Conservation (phyloP, 352 stramenopile genomes). For the Globisporangium camurandrum region DNA sequence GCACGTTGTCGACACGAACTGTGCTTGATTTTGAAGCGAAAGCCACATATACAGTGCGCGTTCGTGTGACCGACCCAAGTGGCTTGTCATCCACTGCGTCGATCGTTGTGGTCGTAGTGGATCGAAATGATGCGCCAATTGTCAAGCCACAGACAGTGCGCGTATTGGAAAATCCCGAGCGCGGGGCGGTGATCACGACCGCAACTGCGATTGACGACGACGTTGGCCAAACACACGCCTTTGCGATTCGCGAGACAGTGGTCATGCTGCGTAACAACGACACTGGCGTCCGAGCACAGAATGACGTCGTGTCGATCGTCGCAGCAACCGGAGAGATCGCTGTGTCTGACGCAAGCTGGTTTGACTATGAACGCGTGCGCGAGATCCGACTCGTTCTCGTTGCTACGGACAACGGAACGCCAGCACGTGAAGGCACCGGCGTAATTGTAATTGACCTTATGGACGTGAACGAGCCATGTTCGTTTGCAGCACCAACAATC, state of each 20-base stretch:
- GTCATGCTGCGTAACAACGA: constrained; percentile 1
- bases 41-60: constrained; percentile 1
- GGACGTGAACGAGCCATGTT: constrained; percentile 6
- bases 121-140: constrained; percentile 3
- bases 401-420: constrained; percentile 1
- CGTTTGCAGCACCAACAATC: background rate
- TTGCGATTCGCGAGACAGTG: background rate
- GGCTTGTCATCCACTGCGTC: background rate
- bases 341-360: background rate
- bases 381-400: constrained; percentile 1
- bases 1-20: background rate
- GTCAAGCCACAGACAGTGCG: background rate
- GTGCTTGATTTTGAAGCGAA: constrained; percentile 4
- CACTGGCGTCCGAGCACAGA: background rate
- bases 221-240: constrained; percentile 2
- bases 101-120: constrained; percentile 2
- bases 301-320: background rate
- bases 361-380: constrained; percentile 5
- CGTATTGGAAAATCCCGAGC: background rate
- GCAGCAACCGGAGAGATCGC: background rate
- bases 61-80: background rate
- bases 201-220: constrained; percentile 5
- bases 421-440: background rate
- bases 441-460: background rate
- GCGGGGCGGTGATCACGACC: background rate